phyloP scores from a whole-genome alignment of 139 green algal species.

The Nannochloris sp. region DNA sequence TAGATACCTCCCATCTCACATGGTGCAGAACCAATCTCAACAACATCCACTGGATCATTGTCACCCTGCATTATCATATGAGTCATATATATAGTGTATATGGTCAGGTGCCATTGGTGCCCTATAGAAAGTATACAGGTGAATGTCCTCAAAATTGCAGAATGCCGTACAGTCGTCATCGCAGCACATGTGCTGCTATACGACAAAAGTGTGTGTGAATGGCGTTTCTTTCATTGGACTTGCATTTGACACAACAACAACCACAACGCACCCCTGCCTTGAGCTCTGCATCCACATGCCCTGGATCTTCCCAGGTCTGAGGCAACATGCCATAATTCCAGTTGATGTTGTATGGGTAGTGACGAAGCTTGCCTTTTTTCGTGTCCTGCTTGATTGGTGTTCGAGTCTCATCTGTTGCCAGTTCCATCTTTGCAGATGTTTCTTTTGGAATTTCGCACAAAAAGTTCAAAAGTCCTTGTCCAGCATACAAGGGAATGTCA shows the following conservation, averaged over 20 bases:
- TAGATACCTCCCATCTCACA: conserved; percentile 84
- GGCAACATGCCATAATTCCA: conserved; percentile 98
- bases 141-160: conserved; percentile 29
- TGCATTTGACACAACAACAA: not conserved
- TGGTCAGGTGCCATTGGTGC: no score
- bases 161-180: conserved; percentile 15
- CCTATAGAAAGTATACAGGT: no score
- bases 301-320: conserved; percentile 93
- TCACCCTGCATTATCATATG: conserved; percentile 51
- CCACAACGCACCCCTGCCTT: conserved; percentile 32
- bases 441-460: conserved; percentile 99
- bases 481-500: conserved; percentile 88
- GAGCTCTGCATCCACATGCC: conserved; percentile 57
- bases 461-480: conserved; percentile 85
- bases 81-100: not conserved
- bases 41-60: conserved; percentile 98
- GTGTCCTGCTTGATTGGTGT: conserved; percentile 99
- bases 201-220: conserved; percentile 16
- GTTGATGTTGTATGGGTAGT: conserved; percentile 99
- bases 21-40: conserved; percentile 79
- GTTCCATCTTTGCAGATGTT: conserved; percentile 97
- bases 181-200: not conserved
- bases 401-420: conserved; percentile 84
- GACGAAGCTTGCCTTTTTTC: conserved; percentile 98
- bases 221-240: conserved; percentile 22